Conservation (phyloP, 495 filamentous ascomycete genomes). For the Neurospora terricola region DNA sequence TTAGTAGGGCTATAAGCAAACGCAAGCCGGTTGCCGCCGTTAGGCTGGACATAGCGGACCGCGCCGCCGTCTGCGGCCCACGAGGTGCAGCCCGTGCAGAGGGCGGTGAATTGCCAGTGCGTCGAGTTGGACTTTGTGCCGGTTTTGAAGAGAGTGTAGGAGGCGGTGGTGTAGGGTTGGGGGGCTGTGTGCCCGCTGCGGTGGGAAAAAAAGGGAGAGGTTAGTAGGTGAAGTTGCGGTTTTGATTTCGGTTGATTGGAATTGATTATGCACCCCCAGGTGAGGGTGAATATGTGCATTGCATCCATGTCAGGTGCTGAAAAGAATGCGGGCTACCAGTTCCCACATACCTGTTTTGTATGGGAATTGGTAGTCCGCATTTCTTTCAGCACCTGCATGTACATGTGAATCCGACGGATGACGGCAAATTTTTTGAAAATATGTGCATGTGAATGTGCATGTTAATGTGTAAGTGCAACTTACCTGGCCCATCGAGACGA, state of each 20-base stretch:
- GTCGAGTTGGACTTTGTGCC: slow-evolving; percentile 29
- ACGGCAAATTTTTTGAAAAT: not conserved
- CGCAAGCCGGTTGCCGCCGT: slow-evolving; percentile 31
- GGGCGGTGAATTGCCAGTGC: slow-evolving; percentile 36
- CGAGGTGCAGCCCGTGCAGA: slow-evolving; percentile 32
- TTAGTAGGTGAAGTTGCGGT: not conserved
- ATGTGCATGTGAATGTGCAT: not conserved
- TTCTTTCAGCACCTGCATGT: not conserved
- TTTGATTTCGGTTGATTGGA: not conserved
- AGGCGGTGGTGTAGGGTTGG: slow-evolving; percentile 17
- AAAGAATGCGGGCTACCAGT: not conserved
- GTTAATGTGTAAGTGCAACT: not conserved
- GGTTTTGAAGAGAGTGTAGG: slow-evolving; percentile 23
- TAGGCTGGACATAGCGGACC: slow-evolving; percentile 12
- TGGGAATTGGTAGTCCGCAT: not conserved
- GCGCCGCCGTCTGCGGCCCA: slow-evolving; percentile 17
- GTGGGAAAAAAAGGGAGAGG: not conserved
- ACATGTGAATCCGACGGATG: not conserved
- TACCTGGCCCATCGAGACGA: slow-evolving; percentile 31
- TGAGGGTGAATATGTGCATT: not conserved
- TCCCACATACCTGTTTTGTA: not conserved
- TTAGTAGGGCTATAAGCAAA: slow-evolving; percentile 29
- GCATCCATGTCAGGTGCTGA: not conserved
- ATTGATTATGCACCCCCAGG: not conserved
- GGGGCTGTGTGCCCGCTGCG: slow-evolving; percentile 27